Percentiles rank a stretch among this genome's conserved stretches.
phyloP scores from a whole-genome alignment of 2,329 filamentous ascomycete species.

The Ophiostoma sp. region DNA sequence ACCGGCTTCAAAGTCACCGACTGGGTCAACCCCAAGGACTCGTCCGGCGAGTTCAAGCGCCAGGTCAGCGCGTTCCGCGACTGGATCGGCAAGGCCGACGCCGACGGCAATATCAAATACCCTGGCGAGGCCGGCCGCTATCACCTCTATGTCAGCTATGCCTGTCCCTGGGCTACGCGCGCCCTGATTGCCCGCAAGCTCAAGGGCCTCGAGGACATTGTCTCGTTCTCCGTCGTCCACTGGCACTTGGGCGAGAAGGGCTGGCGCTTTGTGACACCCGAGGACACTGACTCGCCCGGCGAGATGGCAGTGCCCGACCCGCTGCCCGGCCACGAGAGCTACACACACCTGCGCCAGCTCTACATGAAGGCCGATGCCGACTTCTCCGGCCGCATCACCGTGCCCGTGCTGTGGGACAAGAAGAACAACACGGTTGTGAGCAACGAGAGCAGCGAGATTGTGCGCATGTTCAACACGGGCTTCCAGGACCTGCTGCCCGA shows the following conservation, averaged over 20 bases:
- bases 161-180: slow-evolving; percentile 89
- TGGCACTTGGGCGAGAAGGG: slow-evolving; percentile 74
- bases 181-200: slow-evolving; percentile 82
- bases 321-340: slow-evolving; percentile 63
- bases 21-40: slow-evolving; percentile 75
- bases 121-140: slow-evolving; percentile 85
- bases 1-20: slow-evolving; percentile 57
- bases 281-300: slow-evolving; percentile 51
- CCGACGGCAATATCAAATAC: slow-evolving; percentile 62
- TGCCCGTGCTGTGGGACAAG: slow-evolving; percentile 81
- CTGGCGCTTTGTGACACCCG: slow-evolving; percentile 73
- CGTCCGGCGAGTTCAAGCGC: slow-evolving; percentile 87
- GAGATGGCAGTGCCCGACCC: slow-evolving; percentile 63
- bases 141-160: slow-evolving; percentile 91
- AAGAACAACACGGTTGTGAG: slow-evolving; percentile 71
- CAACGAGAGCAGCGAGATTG: slow-evolving; percentile 90
- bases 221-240: slow-evolving; percentile 77
- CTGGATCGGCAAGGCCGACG: slow-evolving; percentile 54
- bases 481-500: slow-evolving; percentile 68
- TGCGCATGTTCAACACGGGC: slow-evolving; percentile 78
- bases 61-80: slow-evolving; percentile 77
- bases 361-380: slow-evolving; percentile 71
- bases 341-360: slow-evolving; percentile 66
- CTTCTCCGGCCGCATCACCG: slow-evolving; percentile 77
- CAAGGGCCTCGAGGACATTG: slow-evolving; percentile 84